These are phyloP conservation scores for Skeletonema grethae DNA, from an alignment of 108 stramenopile genomes.

Conservation along the genomic window DNA sequence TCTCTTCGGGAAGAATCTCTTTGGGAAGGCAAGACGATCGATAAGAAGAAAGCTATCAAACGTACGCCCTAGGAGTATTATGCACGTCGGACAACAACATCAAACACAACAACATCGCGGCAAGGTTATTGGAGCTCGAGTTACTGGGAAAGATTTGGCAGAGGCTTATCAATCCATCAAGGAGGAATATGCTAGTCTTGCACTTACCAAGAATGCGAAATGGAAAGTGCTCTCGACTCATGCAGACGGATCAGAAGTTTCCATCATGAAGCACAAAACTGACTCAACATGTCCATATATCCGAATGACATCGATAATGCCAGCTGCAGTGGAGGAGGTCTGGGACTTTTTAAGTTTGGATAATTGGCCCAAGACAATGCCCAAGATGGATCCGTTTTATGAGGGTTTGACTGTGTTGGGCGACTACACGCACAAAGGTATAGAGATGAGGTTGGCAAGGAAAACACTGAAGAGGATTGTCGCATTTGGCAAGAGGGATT, in stretches of 20 bases:
- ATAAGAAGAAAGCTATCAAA: background rate
- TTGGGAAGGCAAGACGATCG: background rate
- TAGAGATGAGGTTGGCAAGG: conserved; percentile 59
- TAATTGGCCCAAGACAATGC: conserved; percentile 65
- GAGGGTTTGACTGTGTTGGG: conserved; percentile 52
- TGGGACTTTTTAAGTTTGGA: conserved; percentile 60
- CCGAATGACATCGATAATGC: conserved; percentile 60
- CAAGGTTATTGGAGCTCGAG: conserved; percentile 13
- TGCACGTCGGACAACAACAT: background rate
- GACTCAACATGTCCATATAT: conserved; percentile 76
- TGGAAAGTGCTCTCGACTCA: conserved; percentile 11
- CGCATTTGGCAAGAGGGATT: conserved; percentile 70
- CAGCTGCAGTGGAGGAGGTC: conserved; percentile 46
- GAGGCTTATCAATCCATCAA: conserved; percentile 23
- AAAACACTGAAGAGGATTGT: conserved; percentile 62
- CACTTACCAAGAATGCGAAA: background rate
- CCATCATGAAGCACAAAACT: conserved; percentile 53
- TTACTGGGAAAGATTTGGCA: conserved; percentile 14
- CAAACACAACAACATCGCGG: conserved; percentile 14
- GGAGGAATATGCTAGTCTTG: conserved; percentile 15
- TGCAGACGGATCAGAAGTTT: conserved; percentile 50
- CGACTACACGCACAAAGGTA: conserved; percentile 35
- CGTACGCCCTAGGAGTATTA: background rate
- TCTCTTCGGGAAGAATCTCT: background rate
- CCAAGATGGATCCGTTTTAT: conserved; percentile 78